Evolutionary conservation across 768 basidiomycete genomes (phyloP).

Genomic region (Lentinus tigrinus): DNA sequence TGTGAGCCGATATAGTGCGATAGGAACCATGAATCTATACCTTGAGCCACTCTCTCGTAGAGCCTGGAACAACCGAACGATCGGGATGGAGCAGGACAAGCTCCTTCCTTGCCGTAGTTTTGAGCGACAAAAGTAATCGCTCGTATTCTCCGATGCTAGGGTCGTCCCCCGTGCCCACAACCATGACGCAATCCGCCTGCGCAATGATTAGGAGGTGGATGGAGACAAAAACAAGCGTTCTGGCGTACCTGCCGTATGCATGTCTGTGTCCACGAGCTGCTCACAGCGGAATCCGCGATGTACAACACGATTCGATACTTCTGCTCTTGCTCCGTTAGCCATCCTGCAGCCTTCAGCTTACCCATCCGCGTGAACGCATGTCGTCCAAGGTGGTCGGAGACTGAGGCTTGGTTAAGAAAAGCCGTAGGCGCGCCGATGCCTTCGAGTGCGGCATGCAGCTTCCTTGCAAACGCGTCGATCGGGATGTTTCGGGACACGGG

Average conservation of each 20-base stretch:
- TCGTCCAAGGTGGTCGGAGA: conserved; percentile 87
- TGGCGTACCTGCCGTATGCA: conserved; percentile 84
- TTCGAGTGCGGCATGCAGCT: conserved; percentile 85
- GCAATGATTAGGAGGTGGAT: too few relatives aligned
- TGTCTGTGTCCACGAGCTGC: conserved; percentile 96
- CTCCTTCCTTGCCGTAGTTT: conserved; percentile 98
- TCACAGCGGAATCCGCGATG: conserved; percentile 93
- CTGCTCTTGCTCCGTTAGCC: conserved; percentile 96
- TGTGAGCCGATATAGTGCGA: background rate
- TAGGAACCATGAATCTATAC: conserved; percentile 37
- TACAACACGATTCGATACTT: conserved; percentile 92
- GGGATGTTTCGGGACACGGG: conserved; percentile 88
- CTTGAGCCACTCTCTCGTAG: conserved; percentile 95
- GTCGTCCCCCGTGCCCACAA: conserved; percentile 93
- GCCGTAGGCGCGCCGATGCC: conserved; percentile 91
- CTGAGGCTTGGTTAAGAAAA: conserved; percentile 90
- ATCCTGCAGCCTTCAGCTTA: conserved; percentile 90
- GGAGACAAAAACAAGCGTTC: too few relatives aligned
- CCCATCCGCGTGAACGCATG: conserved; percentile 97
- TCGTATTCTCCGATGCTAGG: conserved; percentile 93
- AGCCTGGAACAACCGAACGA: conserved; percentile 83
- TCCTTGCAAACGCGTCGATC: conserved; percentile 84
- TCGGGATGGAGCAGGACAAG: conserved; percentile 92
- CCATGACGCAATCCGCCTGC: conserved; percentile 90
- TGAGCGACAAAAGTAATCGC: conserved; percentile 87